Conservation (phyloP, 768 basidiomycete species). For the Suillus subluteus region DNA sequence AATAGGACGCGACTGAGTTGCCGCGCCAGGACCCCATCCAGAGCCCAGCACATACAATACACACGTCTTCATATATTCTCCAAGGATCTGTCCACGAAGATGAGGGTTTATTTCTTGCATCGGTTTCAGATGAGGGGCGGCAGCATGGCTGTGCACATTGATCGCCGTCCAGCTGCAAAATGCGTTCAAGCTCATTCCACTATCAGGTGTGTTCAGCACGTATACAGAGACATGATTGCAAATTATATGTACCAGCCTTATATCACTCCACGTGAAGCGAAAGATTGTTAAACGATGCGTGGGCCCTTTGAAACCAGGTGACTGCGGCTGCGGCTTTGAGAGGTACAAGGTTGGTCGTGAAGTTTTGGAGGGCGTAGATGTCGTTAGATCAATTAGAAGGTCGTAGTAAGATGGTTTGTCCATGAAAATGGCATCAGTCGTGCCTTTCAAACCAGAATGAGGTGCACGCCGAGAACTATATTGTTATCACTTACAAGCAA, state of each 20-base stretch:
- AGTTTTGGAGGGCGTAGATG: conserved; percentile 59
- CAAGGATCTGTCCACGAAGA: conserved; percentile 74
- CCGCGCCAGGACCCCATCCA: conserved; percentile 73
- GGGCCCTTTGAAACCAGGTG: conserved; percentile 41
- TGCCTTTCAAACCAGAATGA: conserved; percentile 42
- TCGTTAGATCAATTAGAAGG: conserved; percentile 78
- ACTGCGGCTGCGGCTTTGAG: conserved; percentile 48
- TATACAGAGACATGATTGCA: neutral
- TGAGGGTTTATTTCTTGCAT: conserved; percentile 42
- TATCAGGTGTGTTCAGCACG: conserved; percentile 28
- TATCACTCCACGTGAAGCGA: conserved; percentile 84
- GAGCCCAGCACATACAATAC: conserved; percentile 79
- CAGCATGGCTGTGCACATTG: conserved; percentile 38
- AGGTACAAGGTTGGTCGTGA: conserved; percentile 70
- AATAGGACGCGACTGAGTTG: conserved; percentile 51
- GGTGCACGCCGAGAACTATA: conserved; percentile 5
- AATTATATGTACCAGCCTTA: conserved; percentile 58
- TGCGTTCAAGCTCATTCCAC: conserved; percentile 81
- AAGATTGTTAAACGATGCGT: conserved; percentile 62
- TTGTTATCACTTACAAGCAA: conserved; percentile 64
- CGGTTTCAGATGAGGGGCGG: conserved; percentile 30
- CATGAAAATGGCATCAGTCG: conserved; percentile 83
- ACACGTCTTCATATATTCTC: conserved; percentile 85
- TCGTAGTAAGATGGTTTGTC: conserved; percentile 83
- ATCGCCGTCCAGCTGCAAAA: conserved; percentile 57